Base-by-base conservation (phyloP, 305 asterid genomes). In the Solanum aculeatissimum region DNA sequence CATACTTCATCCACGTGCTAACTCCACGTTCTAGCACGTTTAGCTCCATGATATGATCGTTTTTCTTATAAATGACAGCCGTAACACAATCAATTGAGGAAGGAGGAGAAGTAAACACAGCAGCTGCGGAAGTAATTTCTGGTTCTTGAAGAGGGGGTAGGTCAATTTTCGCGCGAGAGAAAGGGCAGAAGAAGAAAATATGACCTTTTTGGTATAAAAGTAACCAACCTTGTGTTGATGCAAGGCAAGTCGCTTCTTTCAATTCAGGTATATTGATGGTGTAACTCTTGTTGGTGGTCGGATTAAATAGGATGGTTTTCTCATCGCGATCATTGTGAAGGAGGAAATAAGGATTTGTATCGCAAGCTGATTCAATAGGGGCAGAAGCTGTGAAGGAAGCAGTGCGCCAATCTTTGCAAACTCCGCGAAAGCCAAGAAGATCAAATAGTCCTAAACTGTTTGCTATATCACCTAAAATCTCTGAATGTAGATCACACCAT, bases 141-240 rank as follows among this genome's bases (percentile, higher is more conserved):
- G 69, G 13, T 55, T 80, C 83, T 47, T 88, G 90, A 47, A 85
- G 70, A 11, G 10, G 25, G 0, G 91, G 89, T 27, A 89, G 85
- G 23, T 82, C 85, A 19, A 89, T 86, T 42, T 80, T 86, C 3
- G 80, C 78, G 2, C 85, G 83, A 6, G 91, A 87, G 29, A 89
- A 86, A 4, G 90, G 90, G 89, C 88, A 85, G 60, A 87, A 89
- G 83, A 89, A 89, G 80, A 87, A 89, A 55, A 89, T 4, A 9
- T 82, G 38, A 29, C 85, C 85, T 9, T 79, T 60, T 62, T 81
- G 83, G 29, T 32, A 83, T 2, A 89, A 7, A 3, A 89, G 86
- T 60, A 89, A 62, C 90, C 91, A 89, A 16, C 90, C 89, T 12
- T 82, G 83, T 14, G 81, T 57, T 8, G 91, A 89, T 57, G 88